These are phyloP conservation scores for Globisporangium radiosum DNA, from an alignment of 352 stramenopile genomes.

Conservation along the genomic window DNA sequence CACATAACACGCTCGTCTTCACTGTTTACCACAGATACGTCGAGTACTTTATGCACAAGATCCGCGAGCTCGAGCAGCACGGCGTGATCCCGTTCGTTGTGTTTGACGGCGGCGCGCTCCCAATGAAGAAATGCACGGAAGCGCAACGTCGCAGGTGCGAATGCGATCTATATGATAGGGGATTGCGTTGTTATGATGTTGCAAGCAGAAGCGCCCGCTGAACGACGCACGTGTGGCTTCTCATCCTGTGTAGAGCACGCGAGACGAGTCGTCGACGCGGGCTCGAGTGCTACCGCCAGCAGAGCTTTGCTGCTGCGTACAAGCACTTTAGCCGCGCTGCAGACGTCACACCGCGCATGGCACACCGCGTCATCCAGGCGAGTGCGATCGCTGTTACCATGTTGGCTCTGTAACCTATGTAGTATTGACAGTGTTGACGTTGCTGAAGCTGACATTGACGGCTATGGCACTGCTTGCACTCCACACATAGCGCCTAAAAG, in stretches of 20 bases:
- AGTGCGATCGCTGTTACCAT: not conserved
- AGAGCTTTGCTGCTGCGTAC: slow-evolving; percentile 51
- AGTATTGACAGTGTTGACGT: too few relatives aligned
- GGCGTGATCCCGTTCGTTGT: slow-evolving; percentile 69
- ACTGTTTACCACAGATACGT: slow-evolving; percentile 42
- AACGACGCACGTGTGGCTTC: not conserved
- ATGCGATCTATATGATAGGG: too few relatives aligned
- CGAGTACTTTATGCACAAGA: slow-evolving; percentile 63
- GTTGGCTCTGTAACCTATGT: too few relatives aligned
- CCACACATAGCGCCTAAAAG: slow-evolving; percentile 34
- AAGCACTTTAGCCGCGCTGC: slow-evolving; percentile 70
- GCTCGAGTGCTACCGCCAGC: slow-evolving; percentile 45
- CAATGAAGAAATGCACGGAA: slow-evolving; percentile 77
- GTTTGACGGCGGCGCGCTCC: slow-evolving; percentile 63
- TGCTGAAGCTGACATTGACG: too few relatives aligned
- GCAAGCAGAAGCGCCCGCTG: too few relatives aligned
- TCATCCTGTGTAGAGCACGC: slow-evolving; percentile 23
- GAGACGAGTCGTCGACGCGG: slow-evolving; percentile 64
- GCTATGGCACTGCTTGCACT: not conserved
- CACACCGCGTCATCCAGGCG: slow-evolving; percentile 71
- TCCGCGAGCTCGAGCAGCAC: slow-evolving; percentile 40
- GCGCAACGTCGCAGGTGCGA: slow-evolving; percentile 54
- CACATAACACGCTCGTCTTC: not conserved
- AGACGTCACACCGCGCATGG: slow-evolving; percentile 75
- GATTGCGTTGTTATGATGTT: too few relatives aligned